Evolutionary conservation across 2,329 filamentous ascomycete species (phyloP).

Genomic region (Aspergillus phoenicis): DNA sequence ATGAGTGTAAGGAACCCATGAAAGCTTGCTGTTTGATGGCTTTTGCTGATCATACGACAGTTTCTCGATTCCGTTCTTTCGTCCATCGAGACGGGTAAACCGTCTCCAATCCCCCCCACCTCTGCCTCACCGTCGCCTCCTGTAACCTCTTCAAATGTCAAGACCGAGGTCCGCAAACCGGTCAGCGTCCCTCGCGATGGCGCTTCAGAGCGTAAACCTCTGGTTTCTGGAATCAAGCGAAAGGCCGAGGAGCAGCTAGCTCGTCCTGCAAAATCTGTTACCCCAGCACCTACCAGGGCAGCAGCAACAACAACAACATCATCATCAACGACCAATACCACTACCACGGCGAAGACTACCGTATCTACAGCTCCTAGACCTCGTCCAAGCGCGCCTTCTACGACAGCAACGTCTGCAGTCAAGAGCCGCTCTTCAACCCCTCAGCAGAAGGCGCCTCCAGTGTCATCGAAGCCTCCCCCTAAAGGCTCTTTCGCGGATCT

Average conservation of each 20-base stretch:
- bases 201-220: conserved; percentile 22
- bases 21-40: background rate
- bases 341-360: conserved; percentile 20
- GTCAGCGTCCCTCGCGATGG: conserved; percentile 19
- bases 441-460: conserved; percentile 22
- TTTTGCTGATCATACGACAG: conserved; percentile 35
- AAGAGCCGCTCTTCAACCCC: conserved; percentile 22
- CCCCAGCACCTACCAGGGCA: conserved; percentile 23
- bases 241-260: conserved; percentile 47
- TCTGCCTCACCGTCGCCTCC: conserved; percentile 28
- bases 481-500: conserved; percentile 63
- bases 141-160: conserved; percentile 25
- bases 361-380: conserved; percentile 25
- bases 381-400: background rate
- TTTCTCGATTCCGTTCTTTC: conserved; percentile 56
- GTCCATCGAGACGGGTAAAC: conserved; percentile 50
- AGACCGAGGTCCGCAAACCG: conserved; percentile 27
- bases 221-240: conserved; percentile 39
- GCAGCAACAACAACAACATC: background rate
- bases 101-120: conserved; percentile 31
- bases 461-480: conserved; percentile 50
- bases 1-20: conserved; percentile 43
- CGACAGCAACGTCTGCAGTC: conserved; percentile 4
- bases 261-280: conserved; percentile 30
- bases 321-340: conserved; percentile 8